phyloP scores from a whole-genome alignment of 768 basidiomycete genomes.

The Russula emetica region DNA sequence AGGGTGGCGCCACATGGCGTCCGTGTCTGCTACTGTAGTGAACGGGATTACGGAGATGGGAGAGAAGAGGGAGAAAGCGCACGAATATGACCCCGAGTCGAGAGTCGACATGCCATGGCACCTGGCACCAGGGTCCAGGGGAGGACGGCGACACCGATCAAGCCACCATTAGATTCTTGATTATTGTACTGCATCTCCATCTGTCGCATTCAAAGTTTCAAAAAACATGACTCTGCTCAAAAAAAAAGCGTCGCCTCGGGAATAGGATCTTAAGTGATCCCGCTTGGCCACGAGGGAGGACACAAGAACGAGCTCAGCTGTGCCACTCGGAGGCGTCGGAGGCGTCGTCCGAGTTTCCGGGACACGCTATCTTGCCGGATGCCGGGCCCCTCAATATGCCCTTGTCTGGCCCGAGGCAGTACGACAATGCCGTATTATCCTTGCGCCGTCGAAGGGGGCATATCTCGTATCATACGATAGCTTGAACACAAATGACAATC shows the following conservation, averaged over 20 bases:
- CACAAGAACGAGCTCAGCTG: slow-evolving; percentile 1
- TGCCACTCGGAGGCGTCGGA: slow-evolving; percentile 8
- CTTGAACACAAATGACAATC: neutral
- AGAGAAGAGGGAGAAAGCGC: neutral
- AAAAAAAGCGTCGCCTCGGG: no score
- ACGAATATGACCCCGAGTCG: neutral
- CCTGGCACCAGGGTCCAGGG: slow-evolving; percentile 13
- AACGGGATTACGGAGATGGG: neutral
- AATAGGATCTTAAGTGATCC: no score
- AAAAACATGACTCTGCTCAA: no score
- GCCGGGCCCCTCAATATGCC: slow-evolving; percentile 4
- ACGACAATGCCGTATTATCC: neutral
- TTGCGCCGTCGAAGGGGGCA: neutral
- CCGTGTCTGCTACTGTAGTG: neutral
- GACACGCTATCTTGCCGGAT: neutral
- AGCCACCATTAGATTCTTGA: neutral
- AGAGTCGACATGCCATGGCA: neutral
- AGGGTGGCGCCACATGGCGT: neutral
- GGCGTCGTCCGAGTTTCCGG: neutral
- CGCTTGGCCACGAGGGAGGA: neutral
- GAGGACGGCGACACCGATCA: neutral
- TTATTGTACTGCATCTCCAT: neutral
- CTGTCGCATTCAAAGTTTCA: no score
- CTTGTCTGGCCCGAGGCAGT: neutral
- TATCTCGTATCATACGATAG: no score